Conservation (phyloP, 768 basidiomycete species). For the Clathrus columnatus region DNA sequence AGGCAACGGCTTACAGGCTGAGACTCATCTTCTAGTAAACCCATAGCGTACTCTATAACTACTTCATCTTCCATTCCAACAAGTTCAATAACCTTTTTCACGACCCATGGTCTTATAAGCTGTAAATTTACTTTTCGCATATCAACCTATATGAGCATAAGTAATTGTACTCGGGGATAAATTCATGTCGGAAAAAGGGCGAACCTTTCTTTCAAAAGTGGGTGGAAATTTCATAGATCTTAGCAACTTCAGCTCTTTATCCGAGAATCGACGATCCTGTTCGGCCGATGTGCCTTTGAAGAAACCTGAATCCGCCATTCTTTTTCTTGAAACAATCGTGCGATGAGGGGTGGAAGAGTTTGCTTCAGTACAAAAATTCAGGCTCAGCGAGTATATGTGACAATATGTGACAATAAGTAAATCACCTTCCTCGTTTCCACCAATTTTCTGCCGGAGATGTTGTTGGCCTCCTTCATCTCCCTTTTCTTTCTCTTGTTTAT, state of each 20-base stretch:
- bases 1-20: conserved; percentile 51
- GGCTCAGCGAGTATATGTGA: not conserved
- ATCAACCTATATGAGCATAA: conserved; percentile 77
- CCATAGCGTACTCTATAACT: conserved; percentile 93
- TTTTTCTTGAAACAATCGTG: not conserved
- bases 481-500: conserved; percentile 19
- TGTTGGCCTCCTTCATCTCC: conserved; percentile 21
- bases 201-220: conserved; percentile 80
- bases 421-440: not conserved
- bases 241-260: conserved; percentile 88
- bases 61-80: conserved; percentile 96
- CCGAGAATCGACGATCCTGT: conserved; percentile 87
- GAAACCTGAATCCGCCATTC: conserved; percentile 42
- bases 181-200: not conserved
- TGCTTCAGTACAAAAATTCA: not conserved
- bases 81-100: conserved; percentile 83
- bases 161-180: not conserved
- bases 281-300: conserved; percentile 89
- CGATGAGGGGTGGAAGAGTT: not conserved
- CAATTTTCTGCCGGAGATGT: not conserved
- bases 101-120: conserved; percentile 93
- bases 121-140: conserved; percentile 90
- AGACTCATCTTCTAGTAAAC: conserved; percentile 77
- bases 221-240: conserved; percentile 86
- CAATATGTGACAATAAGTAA: not conserved